These are phyloP conservation scores for Pestalotiopsis sp. DNA, from an alignment of 2,329 filamentous ascomycete species.

Conservation along the genomic window DNA sequence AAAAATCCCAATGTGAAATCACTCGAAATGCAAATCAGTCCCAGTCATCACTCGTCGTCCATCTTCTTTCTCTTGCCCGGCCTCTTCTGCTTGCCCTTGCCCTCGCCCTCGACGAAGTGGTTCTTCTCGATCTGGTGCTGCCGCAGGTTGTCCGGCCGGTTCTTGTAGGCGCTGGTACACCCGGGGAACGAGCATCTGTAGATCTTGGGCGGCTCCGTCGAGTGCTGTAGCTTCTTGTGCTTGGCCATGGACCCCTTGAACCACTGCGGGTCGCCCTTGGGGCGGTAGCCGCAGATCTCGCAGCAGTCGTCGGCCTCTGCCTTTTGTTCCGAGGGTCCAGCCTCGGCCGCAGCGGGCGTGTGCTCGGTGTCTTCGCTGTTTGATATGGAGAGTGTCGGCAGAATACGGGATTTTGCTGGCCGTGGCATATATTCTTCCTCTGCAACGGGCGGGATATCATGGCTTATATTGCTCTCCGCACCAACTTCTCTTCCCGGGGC, in stretches of 20 bases:
- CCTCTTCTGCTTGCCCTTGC: conserved; percentile 32
- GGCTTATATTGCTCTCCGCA: conserved; percentile 15
- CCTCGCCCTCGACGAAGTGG: conserved; percentile 51
- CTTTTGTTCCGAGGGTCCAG: conserved; percentile 30
- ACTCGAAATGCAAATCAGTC: background rate
- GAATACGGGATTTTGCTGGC: background rate
- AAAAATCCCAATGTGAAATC: background rate
- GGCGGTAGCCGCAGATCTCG: conserved; percentile 56
- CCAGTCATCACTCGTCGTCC: background rate
- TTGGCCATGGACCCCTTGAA: conserved; percentile 62
- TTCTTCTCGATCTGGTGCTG: conserved; percentile 60
- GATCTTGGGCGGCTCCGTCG: conserved; percentile 48
- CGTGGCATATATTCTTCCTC: background rate
- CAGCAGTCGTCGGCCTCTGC: conserved; percentile 49
- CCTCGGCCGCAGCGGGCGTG: conserved; percentile 5
- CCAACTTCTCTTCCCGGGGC: conserved; percentile 18
- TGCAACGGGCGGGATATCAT: conserved; percentile 17
- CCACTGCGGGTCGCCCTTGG: conserved; percentile 60
- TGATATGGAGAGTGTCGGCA: background rate
- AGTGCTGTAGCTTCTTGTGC: conserved; percentile 58
- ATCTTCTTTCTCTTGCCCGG: conserved; percentile 53
- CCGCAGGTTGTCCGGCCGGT: conserved; percentile 56
- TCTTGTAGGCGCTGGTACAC: conserved; percentile 58
- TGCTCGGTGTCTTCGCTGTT: background rate
- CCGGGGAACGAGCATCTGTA: conserved; percentile 57